Evolutionary conservation across 345 rosid genomes (phyloP), one percentile per base, ranked within the genome.

Genomic region (Syzygium grande): DNA sequence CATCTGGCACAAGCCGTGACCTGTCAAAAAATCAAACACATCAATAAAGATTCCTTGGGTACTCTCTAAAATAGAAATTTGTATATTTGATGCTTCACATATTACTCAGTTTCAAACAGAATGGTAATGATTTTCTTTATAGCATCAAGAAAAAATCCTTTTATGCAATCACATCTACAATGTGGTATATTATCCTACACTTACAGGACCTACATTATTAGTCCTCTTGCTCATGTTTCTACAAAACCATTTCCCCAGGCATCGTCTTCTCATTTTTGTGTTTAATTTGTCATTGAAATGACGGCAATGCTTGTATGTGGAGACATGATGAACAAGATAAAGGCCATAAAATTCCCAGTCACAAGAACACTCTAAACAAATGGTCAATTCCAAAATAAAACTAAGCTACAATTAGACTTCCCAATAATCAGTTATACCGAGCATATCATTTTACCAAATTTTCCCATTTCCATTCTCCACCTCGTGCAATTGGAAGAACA

Each of bases 401-500:
- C 49, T 38, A 73, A 19, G 8, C 27, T 38, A 73, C 49, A 38
- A 38, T 19, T 5, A 38, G 49, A 73, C 83, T 73, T 1, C 27
- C 14, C 86, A 84, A 52, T 53, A 80, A 54, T 27, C 77, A 17
- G 23, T 49, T n/a, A 58, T 49, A 41, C 46, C 54, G 0, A 59
- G 55, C 56, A 85, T 1, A 78, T 55, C 51, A 51, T 46, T 90
- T 85, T 90, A 97, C 99, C 97, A 97, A 94, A 90, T 95, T 97
- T 89, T 97, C 96, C 99, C 99, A 96, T 58, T 88, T 93, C 98
- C 98, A 95, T 89, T 95, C 93, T 80, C 99, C 99, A 83, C 99
- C 99, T 87, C 91, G 93, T 63, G 97, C 91, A 51, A 84, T 55
- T n/a, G 99, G 99, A 30, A 93, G 87, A 85, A 97, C 96, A 90